Evolutionary conservation across 495 filamentous ascomycete species (phyloP).

Genomic region (Aspergillus carlsbadensis): DNA sequence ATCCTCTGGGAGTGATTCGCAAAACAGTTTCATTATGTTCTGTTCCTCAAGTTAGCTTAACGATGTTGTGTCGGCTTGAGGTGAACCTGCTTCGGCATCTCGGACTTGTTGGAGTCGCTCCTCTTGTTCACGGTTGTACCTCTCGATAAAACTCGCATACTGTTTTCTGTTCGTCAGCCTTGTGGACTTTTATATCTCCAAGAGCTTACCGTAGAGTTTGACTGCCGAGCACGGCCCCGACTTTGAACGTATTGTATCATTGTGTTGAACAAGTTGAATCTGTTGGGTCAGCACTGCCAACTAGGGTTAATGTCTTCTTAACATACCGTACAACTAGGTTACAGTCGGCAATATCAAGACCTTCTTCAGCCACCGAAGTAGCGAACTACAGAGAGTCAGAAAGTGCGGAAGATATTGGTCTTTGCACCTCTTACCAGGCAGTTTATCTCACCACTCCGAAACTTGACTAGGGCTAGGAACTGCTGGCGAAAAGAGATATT

Average conservation of each 20-base stretch:
- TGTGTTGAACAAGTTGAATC: conserved; percentile 87
- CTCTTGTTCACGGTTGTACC: conserved; percentile 58
- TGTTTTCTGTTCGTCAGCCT: conserved; percentile 16
- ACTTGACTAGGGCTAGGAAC: conserved; percentile 70
- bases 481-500: conserved; percentile 71
- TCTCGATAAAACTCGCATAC: conserved; percentile 83
- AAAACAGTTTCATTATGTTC: conserved; percentile 69
- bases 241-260: conserved; percentile 97
- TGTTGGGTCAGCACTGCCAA: conserved; percentile 14
- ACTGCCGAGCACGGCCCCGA: conserved; percentile 79
- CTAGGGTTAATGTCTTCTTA: not conserved
- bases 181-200: not conserved
- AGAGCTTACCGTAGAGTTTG: conserved; percentile 55
- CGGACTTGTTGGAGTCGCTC: conserved; percentile 56
- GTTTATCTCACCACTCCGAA: conserved; percentile 78
- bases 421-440: conserved; percentile 55
- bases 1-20: conserved; percentile 71
- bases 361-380: conserved; percentile 92
- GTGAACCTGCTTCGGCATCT: conserved; percentile 42
- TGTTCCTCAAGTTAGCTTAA: conserved; percentile 32
- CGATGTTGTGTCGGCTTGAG: not conserved
- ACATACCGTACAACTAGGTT: conserved; percentile 73
- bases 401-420: not conserved
- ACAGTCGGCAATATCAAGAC: conserved; percentile 94
- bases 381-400: conserved; percentile 54